These are phyloP conservation scores for Apiospora sp. DNA, from an alignment of 2,329 filamentous ascomycete genomes.

Conservation along the genomic window DNA sequence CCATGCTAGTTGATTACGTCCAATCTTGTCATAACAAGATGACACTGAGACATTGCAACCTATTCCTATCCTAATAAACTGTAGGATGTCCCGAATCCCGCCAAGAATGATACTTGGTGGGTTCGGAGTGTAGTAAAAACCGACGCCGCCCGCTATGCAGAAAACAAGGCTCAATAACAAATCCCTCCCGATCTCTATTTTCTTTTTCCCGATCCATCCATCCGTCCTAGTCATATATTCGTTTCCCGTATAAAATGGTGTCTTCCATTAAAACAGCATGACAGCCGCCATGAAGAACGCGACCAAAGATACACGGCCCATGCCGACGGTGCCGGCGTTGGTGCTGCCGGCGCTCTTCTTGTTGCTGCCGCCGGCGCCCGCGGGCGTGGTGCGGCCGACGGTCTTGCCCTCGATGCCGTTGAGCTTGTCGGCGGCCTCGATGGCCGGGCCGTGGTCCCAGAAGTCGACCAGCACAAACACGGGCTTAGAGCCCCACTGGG, in stretches of 20 bases:
- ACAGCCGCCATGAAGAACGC: constrained; percentile 53
- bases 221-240: background rate
- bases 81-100: too few species aligned
- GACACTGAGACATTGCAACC: background rate
- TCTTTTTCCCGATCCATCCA: background rate
- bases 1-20: background rate
- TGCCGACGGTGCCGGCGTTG: constrained; percentile 31
- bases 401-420: constrained; percentile 60
- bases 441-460: constrained; percentile 75
- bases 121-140: background rate
- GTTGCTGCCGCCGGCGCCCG: constrained; percentile 30
- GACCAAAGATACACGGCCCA: constrained; percentile 50
- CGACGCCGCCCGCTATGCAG: constrained; percentile 17
- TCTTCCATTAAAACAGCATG: constrained; percentile 38
- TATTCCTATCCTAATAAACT: background rate
- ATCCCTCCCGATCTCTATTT: background rate
- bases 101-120: background rate
- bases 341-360: constrained; percentile 31
- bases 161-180: background rate
- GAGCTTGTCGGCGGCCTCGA: constrained; percentile 72
- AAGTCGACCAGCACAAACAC: constrained; percentile 83
- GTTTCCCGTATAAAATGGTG: background rate
- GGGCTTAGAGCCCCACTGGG: constrained; percentile 69
- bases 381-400: constrained; percentile 43
- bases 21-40: constrained; percentile 3